These are phyloP conservation scores for Ricinus communis DNA, from an alignment of 345 rosid genomes.

Conservation along the genomic window DNA sequence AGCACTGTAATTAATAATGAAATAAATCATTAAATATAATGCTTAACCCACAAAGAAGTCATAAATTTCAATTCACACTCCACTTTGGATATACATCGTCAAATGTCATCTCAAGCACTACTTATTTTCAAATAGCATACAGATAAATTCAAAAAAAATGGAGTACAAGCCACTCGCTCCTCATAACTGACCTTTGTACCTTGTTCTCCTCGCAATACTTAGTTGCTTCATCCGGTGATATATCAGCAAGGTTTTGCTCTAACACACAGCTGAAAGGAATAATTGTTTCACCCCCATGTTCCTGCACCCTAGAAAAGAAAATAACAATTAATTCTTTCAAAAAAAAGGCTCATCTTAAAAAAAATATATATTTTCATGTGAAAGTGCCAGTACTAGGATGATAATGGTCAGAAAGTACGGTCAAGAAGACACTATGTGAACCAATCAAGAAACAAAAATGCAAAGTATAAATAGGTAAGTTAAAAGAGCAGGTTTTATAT, in stretches of 20 bases:
- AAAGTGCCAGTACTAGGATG: neutral
- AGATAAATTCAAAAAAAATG: neutral
- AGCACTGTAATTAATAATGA: neutral
- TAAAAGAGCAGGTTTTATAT: neutral
- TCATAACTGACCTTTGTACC: conserved; percentile 74
- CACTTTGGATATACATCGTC: neutral
- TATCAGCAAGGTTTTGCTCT: conserved; percentile 81
- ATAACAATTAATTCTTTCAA: neutral
- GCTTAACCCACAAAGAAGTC: neutral
- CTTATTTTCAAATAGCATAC: neutral
- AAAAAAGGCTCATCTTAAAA: neutral
- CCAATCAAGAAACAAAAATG: neutral
- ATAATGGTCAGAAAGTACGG: neutral
- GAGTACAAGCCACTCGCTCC: neutral
- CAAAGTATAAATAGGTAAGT: neutral
- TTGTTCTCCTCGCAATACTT: conserved; percentile 96
- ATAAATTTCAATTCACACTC: neutral
- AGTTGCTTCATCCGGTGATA: conserved; percentile 69
- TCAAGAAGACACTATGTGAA: neutral
- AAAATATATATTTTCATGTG: neutral
- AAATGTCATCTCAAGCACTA: no score
- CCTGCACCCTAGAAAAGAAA: conserved; percentile 77
- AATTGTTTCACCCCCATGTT: conserved; percentile 86
- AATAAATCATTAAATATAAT: neutral
- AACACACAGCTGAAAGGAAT: conserved; percentile 87